A percentile compares a stretch with the other conserved stretches of the same genome.
phyloP scores from a whole-genome alignment of 2,329 filamentous ascomycete species.

The Dendryphion nanum region DNA sequence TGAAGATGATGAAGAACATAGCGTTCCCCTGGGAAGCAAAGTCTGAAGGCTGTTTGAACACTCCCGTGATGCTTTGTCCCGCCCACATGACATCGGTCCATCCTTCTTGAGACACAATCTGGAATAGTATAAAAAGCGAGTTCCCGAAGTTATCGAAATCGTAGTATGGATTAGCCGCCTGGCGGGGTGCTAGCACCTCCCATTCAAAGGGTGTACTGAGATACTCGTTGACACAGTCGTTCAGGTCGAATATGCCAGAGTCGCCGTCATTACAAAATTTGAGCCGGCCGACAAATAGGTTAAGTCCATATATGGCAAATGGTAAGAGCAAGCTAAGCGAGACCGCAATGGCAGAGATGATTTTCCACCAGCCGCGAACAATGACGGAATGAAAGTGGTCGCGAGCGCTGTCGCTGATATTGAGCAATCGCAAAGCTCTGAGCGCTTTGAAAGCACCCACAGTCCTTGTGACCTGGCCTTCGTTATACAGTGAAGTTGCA shows the following conservation, averaged over 20 bases:
- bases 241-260: conserved; percentile 57
- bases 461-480: conserved; percentile 81
- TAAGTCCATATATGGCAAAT: conserved; percentile 94
- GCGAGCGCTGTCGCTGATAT: conserved; percentile 92
- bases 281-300: conserved; percentile 84
- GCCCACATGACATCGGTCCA: conserved; percentile 93
- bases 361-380: conserved; percentile 90
- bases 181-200: conserved; percentile 79
- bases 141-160: conserved; percentile 95
- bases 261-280: conserved; percentile 73
- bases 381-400: conserved; percentile 97
- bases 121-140: conserved; percentile 92
- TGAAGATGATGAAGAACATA: conserved; percentile 94
- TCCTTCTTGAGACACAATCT: conserved; percentile 97
- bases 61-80: conserved; percentile 77
- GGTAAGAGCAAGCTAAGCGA: conserved; percentile 92
- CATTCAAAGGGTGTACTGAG: conserved; percentile 75
- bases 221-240: conserved; percentile 83
- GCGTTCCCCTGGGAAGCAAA: conserved; percentile 78
- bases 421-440: conserved; percentile 84
- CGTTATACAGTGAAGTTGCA: conserved; percentile 73
- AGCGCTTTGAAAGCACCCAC: conserved; percentile 97
- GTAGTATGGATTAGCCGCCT: conserved; percentile 78
- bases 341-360: conserved; percentile 87
- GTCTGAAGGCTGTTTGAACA: conserved; percentile 68